A percentile compares a stretch with the other conserved stretches of the same genome.
phyloP scores from a whole-genome alignment of 352 stramenopile species.

The Phytophthora megakarya region DNA sequence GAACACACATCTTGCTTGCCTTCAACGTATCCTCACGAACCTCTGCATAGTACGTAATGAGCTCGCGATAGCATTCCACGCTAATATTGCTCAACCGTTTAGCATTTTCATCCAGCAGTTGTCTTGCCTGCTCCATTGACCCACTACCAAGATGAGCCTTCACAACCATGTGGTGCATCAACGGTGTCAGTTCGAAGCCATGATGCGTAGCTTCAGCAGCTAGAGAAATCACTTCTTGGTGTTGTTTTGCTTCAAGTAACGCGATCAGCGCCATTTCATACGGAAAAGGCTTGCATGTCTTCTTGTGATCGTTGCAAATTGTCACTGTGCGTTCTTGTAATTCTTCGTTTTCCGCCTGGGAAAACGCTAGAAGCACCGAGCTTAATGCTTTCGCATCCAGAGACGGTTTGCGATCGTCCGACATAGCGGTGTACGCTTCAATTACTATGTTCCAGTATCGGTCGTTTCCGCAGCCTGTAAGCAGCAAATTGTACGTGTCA shows the following conservation, averaged over 20 bases:
- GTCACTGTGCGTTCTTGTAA: neutral
- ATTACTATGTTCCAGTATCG: slow-evolving; percentile 9
- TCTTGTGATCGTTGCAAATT: slow-evolving; percentile 16
- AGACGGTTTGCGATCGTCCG: neutral
- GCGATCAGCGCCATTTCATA: slow-evolving; percentile 3
- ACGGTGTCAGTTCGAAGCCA: neutral
- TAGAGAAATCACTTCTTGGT: slow-evolving; percentile 1
- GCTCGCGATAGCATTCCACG: slow-evolving; percentile 59
- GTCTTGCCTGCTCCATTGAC: slow-evolving; percentile 9
- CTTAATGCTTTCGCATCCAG: slow-evolving; percentile 1
- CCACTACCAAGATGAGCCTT: slow-evolving; percentile 16
- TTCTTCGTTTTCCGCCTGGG: slow-evolving; percentile 8
- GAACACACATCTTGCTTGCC: slow-evolving; percentile 54
- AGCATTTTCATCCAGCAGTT: slow-evolving; percentile 16
- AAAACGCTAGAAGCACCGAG: slow-evolving; percentile 2
- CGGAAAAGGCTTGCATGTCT: slow-evolving; percentile 1
- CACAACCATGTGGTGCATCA: slow-evolving; percentile 12
- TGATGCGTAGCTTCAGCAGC: neutral
- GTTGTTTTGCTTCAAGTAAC: slow-evolving; percentile 17
- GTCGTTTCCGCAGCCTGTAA: slow-evolving; percentile 2
- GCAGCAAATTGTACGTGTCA: neutral
- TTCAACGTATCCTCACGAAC: slow-evolving; percentile 41
- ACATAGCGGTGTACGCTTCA: slow-evolving; percentile 15
- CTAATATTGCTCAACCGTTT: slow-evolving; percentile 55
- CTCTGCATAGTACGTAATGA: slow-evolving; percentile 57